phyloP scores from a whole-genome alignment of 257 asterid species.

The Solanum dulcamara region DNA sequence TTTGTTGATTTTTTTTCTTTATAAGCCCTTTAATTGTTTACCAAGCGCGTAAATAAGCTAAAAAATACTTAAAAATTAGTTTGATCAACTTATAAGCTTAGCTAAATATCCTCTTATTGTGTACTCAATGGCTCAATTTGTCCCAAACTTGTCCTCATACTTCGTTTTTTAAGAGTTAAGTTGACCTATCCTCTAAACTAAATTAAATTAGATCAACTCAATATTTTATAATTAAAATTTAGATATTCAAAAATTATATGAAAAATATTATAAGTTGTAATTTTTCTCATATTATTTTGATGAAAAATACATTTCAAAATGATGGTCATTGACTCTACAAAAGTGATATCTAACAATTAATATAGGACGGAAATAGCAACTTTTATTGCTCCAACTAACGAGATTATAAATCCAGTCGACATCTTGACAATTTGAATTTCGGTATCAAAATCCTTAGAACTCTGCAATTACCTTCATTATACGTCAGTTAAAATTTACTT shows the following conservation, averaged over 20 bases:
- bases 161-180: no score
- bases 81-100: not conserved
- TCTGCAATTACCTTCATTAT: not conserved
- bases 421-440: not conserved
- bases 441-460: not conserved
- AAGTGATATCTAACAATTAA: no score
- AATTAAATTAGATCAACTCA: not conserved
- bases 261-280: not conserved
- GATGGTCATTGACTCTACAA: not conserved
- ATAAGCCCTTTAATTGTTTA: not conserved
- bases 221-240: not conserved
- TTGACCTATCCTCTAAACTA: no score
- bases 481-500: not conserved
- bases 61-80: not conserved
- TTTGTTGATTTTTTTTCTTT: not conserved
- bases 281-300: not conserved
- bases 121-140: no score
- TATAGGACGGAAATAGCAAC: no score
- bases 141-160: no score
- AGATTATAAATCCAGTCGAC: not conserved
- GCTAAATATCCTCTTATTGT: not conserved
- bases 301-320: not conserved
- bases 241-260: not conserved
- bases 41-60: no score
- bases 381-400: not conserved